Conservation (phyloP, 768 basidiomycete genomes). For the Pulveroboletus sp. region DNA sequence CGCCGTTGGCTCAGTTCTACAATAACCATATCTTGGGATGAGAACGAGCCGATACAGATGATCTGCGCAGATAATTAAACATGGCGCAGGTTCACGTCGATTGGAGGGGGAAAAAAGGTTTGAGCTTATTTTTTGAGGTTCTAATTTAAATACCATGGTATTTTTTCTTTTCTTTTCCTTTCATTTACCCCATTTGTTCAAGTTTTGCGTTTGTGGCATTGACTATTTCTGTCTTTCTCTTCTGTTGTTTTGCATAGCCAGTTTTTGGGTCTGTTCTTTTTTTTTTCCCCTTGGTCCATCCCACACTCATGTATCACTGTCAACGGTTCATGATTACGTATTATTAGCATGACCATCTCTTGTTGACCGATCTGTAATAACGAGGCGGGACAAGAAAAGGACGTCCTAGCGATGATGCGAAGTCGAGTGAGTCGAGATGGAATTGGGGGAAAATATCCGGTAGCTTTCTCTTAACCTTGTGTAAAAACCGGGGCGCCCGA, state of each 20-base stretch:
- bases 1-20: constrained; percentile 16
- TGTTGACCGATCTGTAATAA: constrained; percentile 15
- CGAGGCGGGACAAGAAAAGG: not conserved
- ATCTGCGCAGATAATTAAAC: not conserved
- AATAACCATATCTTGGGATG: not conserved
- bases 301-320: constrained; percentile 22
- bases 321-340: constrained; percentile 15
- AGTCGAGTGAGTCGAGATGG: not conserved
- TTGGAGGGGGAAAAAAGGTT: not conserved
- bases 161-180: not conserved
- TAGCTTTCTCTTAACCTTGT: constrained; percentile 10
- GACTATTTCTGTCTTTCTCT: constrained; percentile 1
- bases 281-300: constrained; percentile 12
- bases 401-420: not conserved
- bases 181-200: not conserved
- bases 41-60: not conserved
- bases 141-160: constrained; percentile 5
- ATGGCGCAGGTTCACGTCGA: not conserved
- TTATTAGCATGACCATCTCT: constrained; percentile 11
- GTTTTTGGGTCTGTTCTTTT: not conserved
- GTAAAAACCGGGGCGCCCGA: constrained; percentile 44
- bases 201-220: constrained; percentile 2
- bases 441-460: not conserved
- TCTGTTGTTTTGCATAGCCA: constrained; percentile 28
- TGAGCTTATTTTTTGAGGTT: not conserved